Evolutionary conservation across 306 rosid species (phyloP).

Genomic region (Castanea mollissima): DNA sequence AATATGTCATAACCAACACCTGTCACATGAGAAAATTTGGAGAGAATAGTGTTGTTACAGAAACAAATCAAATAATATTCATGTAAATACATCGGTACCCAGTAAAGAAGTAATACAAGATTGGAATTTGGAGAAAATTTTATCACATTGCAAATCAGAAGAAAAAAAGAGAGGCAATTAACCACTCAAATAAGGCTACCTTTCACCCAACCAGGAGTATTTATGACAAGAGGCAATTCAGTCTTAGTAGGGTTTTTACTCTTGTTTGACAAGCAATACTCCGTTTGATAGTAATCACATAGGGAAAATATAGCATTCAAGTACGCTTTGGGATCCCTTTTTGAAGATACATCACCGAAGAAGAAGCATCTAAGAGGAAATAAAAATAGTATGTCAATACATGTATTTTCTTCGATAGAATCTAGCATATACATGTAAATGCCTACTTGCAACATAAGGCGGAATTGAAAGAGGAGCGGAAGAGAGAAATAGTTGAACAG

Average conservation of each 20-base stretch:
- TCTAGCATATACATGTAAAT: not conserved
- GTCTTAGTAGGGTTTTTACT: constrained; percentile 35
- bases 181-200: constrained; percentile 37
- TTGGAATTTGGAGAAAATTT: not conserved
- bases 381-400: constrained; percentile 18
- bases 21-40: constrained; percentile 30
- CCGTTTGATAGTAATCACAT: constrained; percentile 57
- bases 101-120: constrained; percentile 14
- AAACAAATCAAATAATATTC: constrained; percentile 10
- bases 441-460: not conserved
- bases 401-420: not conserved
- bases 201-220: constrained; percentile 98
- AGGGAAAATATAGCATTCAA: constrained; percentile 45
- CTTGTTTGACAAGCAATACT: constrained; percentile 33
- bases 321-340: constrained; percentile 64
- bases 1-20: constrained; percentile 81
- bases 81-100: constrained; percentile 7
- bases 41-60: constrained; percentile 13
- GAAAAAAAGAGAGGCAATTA: not conserved
- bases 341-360: constrained; percentile 85
- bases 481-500: not conserved
- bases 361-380: constrained; percentile 59
- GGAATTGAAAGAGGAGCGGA: not conserved
- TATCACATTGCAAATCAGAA: constrained; percentile 9
- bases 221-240: constrained; percentile 76